These are phyloP conservation scores for Tolypocladium tundrense DNA, from an alignment of 2,329 filamentous ascomycete genomes.

Conservation along the genomic window DNA sequence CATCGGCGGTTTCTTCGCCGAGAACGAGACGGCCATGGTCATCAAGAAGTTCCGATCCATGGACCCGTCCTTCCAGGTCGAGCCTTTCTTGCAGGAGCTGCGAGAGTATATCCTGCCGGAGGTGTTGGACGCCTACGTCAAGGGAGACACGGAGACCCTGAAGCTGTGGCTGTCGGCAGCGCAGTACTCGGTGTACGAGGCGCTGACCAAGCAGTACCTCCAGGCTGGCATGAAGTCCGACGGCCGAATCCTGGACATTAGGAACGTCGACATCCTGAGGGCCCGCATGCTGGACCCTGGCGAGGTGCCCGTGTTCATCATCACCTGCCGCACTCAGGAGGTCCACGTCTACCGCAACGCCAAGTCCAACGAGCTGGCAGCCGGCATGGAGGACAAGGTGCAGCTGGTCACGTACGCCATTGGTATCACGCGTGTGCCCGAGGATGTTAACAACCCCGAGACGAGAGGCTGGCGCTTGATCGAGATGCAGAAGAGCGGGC, in stretches of 20 bases:
- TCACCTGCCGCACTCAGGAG: constrained; percentile 93
- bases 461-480: constrained; percentile 95
- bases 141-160: constrained; percentile 81
- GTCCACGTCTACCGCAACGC: constrained; percentile 93
- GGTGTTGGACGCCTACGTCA: constrained; percentile 95
- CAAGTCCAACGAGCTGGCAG: constrained; percentile 80
- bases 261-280: constrained; percentile 79
- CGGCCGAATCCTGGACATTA: constrained; percentile 88
- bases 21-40: constrained; percentile 95
- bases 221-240: constrained; percentile 89
- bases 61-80: constrained; percentile 89
- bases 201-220: constrained; percentile 93
- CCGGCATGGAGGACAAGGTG: constrained; percentile 97
- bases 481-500: constrained; percentile 95
- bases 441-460: constrained; percentile 95
- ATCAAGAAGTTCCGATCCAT: constrained; percentile 97
- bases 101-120: constrained; percentile 97
- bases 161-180: constrained; percentile 95
- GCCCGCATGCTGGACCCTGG: constrained; percentile 75
- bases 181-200: constrained; percentile 93
- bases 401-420: constrained; percentile 98
- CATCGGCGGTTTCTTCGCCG: constrained; percentile 91
- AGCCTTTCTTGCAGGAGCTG: constrained; percentile 89
- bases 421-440: constrained; percentile 83
- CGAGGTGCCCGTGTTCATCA: constrained; percentile 90